Percentiles rank a stretch among this genome's conserved stretches.
Evolutionary conservation across 225 moss, liverwort and hornwort genomes (phyloP).

Genomic region (Pleurozium schreberi): DNA sequence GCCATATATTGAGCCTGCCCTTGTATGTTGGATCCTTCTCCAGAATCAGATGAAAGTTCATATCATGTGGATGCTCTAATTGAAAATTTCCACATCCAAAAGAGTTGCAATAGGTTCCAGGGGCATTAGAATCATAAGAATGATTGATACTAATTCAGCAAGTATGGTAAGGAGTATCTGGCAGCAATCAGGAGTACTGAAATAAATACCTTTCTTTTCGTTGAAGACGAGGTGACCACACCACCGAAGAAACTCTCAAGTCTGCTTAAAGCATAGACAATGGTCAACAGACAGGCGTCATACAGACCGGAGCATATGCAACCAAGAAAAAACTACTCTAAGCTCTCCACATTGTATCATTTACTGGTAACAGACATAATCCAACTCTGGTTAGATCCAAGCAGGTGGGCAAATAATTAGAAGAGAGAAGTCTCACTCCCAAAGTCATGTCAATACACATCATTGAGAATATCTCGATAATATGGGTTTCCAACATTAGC

Average conservation of each 20-base stretch:
- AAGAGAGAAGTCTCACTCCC: neutral
- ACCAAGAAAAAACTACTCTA: neutral
- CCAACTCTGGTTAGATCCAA: neutral
- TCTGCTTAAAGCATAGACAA: conserved; percentile 5
- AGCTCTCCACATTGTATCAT: neutral
- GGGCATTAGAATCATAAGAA: neutral
- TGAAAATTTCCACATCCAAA: neutral
- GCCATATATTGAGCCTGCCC: neutral
- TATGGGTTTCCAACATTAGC: neutral
- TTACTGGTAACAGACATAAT: neutral
- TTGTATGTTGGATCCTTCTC: neutral
- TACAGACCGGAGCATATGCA: neutral
- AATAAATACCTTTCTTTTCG: conserved; percentile 40
- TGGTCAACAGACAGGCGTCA: neutral
- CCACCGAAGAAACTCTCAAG: conserved; percentile 51
- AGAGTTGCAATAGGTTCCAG: neutral
- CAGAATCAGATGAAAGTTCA: neutral
- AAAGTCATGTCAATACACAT: neutral
- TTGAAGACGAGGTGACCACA: conserved; percentile 22
- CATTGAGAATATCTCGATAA: neutral
- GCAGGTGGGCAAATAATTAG: neutral
- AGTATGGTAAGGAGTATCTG: neutral
- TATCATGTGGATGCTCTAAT: neutral
- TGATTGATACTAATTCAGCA: neutral
- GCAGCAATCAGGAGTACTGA: neutral